Conservation (phyloP, 345 rosid species). For the Citrus cavaleriei region DNA sequence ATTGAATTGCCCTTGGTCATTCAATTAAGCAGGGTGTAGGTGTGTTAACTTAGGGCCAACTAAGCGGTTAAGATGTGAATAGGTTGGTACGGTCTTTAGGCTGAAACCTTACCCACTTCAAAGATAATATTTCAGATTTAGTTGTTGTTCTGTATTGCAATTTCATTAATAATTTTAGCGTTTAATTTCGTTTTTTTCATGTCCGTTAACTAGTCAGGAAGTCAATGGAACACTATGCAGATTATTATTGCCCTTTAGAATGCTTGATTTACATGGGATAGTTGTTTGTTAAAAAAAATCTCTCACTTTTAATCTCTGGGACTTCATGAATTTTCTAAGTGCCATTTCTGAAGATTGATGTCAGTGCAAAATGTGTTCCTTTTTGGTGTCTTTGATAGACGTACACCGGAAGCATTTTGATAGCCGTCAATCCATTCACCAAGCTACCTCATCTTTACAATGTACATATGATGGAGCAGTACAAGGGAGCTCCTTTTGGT, state of each 20-base stretch:
- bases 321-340: background rate
- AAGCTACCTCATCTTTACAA: conserved; percentile 98
- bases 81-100: background rate
- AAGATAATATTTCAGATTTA: background rate
- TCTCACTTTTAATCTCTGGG: background rate
- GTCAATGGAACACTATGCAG: background rate
- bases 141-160: background rate
- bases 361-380: background rate
- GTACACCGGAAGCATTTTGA: conserved; percentile 97
- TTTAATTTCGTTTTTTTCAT: background rate
- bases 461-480: conserved; percentile 97
- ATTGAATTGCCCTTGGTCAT: background rate
- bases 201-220: background rate
- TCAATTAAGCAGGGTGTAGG: background rate
- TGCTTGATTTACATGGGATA: background rate
- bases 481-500: conserved; percentile 95
- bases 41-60: background rate
- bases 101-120: background rate
- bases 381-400: conserved; percentile 46
- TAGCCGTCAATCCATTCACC: conserved; percentile 95
- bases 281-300: background rate
- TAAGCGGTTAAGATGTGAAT: background rate
- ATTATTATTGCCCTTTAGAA: background rate
- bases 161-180: background rate
- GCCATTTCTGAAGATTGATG: conserved; percentile 1